Base-by-base conservation (phyloP, 139 green algal species). In the Klebsormidium nitens region DNA sequence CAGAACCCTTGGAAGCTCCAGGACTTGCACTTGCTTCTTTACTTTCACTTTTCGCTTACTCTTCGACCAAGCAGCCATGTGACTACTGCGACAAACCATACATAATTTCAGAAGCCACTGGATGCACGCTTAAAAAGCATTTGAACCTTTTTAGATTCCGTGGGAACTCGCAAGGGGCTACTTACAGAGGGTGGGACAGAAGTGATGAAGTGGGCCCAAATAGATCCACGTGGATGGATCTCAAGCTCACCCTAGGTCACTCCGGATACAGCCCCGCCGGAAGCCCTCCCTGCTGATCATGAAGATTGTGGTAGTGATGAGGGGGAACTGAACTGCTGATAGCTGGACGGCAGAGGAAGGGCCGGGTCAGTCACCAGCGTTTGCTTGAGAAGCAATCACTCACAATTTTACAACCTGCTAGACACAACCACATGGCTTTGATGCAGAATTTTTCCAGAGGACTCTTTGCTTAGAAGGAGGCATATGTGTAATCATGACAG, bases 301-400 rank as follows among this genome's bases (percentile, higher is more conserved):
- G 23, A 96, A 70, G 48, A 95, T 91, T 34, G 82, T 87, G 40
- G 91, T 91, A 55, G 89, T 96, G 56, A 96, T 80, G 0, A 96
- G 80, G 59, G 95, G 90, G 65, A 95, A 96, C 74, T 96, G 91
- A 1, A 96, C 64, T 14, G 68, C 69, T 52, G n/a, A 60, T 31
- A 68, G 23, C 48, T 70, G 68, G 19, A 74, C 48, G 5, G 19
- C 23, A 67, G 64, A 8, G 32, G 56, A 29, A 37, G n/a, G n/a
- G n/a, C n/a, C n/a, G n/a, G n/a, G n/a, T n/a, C n/a, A 42, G 52
- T 74, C 38, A 19, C 60, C 19, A 34, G 26, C 5, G 31, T 67
- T 5, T 48, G 59, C 6, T 61, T 29, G 8, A 14, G 8, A 49
- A n/a, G 42, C 42, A n/a, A n/a, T 49, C 42, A 49, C 14, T 8